Evolutionary conservation across 164 flowering plant genomes (phyloP).

Genomic region (Taxillus chinensis): DNA sequence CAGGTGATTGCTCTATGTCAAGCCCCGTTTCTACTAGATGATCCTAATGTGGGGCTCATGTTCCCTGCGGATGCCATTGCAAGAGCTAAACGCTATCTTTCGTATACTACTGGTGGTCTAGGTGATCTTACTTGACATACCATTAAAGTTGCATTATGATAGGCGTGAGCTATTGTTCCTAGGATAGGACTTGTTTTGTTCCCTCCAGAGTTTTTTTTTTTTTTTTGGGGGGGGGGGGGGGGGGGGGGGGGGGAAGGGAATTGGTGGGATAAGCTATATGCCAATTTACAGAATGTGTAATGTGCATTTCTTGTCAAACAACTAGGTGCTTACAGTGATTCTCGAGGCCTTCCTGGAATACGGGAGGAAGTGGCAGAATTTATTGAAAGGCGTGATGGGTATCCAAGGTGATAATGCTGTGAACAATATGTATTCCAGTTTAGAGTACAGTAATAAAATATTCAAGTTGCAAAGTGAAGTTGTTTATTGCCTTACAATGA

Average conservation of each 20-base stretch:
- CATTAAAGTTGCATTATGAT: not conserved
- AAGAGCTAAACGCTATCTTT: slow-evolving; percentile 84
- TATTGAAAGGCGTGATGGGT: slow-evolving; percentile 91
- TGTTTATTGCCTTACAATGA: slow-evolving; percentile 7
- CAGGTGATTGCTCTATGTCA: slow-evolving; percentile 98
- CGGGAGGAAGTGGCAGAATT: slow-evolving; percentile 95
- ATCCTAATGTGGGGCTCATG: slow-evolving; percentile 86
- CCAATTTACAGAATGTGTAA: too few relatives aligned
- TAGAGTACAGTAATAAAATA: too few relatives aligned
- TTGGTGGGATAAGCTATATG: too few relatives aligned
- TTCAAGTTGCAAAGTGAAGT: slow-evolving; percentile 13
- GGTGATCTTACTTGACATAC: slow-evolving; percentile 31
- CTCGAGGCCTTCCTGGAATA: slow-evolving; percentile 89
- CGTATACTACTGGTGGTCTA: slow-evolving; percentile 83
- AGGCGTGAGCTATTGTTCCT: not conserved
- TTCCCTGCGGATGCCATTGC: slow-evolving; percentile 99
- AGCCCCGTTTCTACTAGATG: slow-evolving; percentile 95
- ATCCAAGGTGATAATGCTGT: slow-evolving; percentile 66
- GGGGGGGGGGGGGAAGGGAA: too few relatives aligned
- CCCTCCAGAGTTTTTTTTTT: too few relatives aligned
- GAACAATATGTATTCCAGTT: not conserved
- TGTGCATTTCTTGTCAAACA: not conserved
- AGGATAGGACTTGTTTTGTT: too few relatives aligned
- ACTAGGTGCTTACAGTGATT: slow-evolving; percentile 97
- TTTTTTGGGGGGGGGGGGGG: too few relatives aligned